Conservation (phyloP, 2,329 filamentous ascomycete species). For the Apiospora arundinis region DNA sequence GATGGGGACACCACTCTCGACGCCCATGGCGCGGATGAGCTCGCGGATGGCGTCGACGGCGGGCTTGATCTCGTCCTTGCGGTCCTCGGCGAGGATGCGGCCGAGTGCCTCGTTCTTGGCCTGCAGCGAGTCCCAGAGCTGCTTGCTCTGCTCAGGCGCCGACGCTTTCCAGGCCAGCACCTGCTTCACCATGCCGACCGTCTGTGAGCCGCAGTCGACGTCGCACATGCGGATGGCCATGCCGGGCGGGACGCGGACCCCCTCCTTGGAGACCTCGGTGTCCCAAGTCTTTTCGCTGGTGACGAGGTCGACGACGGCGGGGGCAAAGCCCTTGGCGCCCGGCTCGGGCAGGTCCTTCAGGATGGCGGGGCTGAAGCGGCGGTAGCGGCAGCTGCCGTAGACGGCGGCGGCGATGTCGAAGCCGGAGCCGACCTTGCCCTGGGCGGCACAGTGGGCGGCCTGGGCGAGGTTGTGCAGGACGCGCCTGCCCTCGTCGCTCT, state of each 20-base stretch:
- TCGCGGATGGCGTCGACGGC: constrained; percentile 60
- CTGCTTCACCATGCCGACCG: constrained; percentile 93
- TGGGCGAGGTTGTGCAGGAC: constrained; percentile 92
- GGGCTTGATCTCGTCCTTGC: constrained; percentile 48
- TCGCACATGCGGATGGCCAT: constrained; percentile 91
- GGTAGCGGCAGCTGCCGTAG: constrained; percentile 89
- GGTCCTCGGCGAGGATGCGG: constrained; percentile 61
- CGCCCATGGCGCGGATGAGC: constrained; percentile 79
- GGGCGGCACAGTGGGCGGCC: constrained; percentile 90
- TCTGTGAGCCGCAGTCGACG: constrained; percentile 92
- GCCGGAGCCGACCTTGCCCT: constrained; percentile 94
- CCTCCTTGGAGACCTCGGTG: constrained; percentile 73
- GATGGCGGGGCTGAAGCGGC: constrained; percentile 85
- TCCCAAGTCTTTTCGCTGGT: constrained; percentile 76
- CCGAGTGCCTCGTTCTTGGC: constrained; percentile 75
- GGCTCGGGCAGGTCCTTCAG: constrained; percentile 72
- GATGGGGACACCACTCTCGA: constrained; percentile 78
- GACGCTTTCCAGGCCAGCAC: constrained; percentile 81
- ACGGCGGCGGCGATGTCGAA: constrained; percentile 95
- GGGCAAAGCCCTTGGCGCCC: constrained; percentile 70
- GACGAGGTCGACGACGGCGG: constrained; percentile 69
- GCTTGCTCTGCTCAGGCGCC: constrained; percentile 67
- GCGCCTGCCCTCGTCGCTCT: constrained; percentile 57
- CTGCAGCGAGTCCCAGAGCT: constrained; percentile 80
- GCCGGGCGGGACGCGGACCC: constrained; percentile 73